Evolutionary conservation across 2,329 filamentous ascomycete genomes (phyloP), one percentile per base, ranked within the genome.

Genomic region (Fusarium palustre): DNA sequence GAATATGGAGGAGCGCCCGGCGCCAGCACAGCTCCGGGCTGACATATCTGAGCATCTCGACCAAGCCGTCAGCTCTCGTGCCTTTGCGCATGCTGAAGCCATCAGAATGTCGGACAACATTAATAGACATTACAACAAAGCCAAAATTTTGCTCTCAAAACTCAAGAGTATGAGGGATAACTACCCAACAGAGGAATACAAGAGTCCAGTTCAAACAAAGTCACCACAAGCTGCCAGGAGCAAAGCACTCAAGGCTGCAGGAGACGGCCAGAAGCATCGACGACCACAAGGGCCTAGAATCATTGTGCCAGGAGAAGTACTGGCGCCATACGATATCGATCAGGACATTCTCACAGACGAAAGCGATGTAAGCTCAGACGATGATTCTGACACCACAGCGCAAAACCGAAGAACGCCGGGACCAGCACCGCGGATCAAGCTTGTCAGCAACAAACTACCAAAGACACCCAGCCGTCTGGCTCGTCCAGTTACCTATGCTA

Each of bases 291-390:
- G 85, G 7, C 87, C 88, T 8, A 82, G 86, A 42, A 90, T 91
- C 46, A 90, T 88, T 3, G 87, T 91, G 13, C 88, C 88, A 2
- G 88, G 88, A 45, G 88, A 91, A 75, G 88, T 91, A 11, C 81
- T 90, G 47, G 88, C 88, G 2, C 88, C 88, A 0, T 90, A 90
- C 72, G 88, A 91, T 57, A 78, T 90, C 25, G 87, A 89, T 61
- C 89, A 88, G 75, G 87, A 89, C 53, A 81, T 83, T 1, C 87
- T 84, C 61, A 86, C 81, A 47, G 86, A 85, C 24, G 83, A 83
- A 16, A 85, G 82, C 69, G 86, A 87, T 22, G 82, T 83, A 39
- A 86, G 83, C 74, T 85, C 84, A 3, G 84, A 85, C 24, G 83
- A 85, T 11, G 84, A 86, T 31, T 79, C 81, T 7, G 81, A 84